Evolutionary conservation across 352 stramenopile species (phyloP), one percentile per base, ranked within the genome.

Genomic region (Phytopythium cucurbitacearum): DNA sequence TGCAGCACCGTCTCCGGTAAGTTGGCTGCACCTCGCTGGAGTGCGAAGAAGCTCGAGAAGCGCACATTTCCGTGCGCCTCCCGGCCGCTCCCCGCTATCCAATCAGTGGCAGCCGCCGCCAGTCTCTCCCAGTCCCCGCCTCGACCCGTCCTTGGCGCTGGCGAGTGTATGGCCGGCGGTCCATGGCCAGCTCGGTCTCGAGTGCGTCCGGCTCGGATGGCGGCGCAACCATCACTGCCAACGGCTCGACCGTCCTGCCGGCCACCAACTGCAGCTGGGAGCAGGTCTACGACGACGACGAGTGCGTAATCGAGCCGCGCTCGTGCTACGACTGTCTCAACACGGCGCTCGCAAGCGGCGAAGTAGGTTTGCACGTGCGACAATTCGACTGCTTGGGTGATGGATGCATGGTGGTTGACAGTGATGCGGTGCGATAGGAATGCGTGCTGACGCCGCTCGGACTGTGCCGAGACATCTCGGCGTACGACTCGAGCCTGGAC

Each of bases 261-360:
- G 44, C 65, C n/a, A 72, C 64, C n/a, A 62, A 65, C 13, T 87
- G 76, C 59, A 75, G 65, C 32, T 87, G 67, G 64, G 61, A 68
- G 38, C 63, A 69, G 45, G 59, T 71, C 39, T 48, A 57, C 34
- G 46, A 28, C 32, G 45, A 70, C 39, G 54, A 56, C 40, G 35
- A 37, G 40, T 87, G 76, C 62, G 60, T 57, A 44, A 21, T 82
- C 4, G 21, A 75, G 65, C 76, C 76, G 37, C 76, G 76, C 33
- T 69, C 71, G 15, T 87, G 76, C 61, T 78, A 71, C 47, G 69
- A 85, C 58, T 87, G 76, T 50, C 67, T 87, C 48, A 85, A 87
- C 39, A 59, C 56, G 16, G 39, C 15, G n/a, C 62, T 78, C 0
- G 57, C 54, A 4, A 71, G 47, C 10, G 50, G 62, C 7, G 57